A percentile compares a stretch with the other conserved stretches of the same genome.
These are phyloP conservation scores for Alternaria ventricosa DNA, from an alignment of 2,329 filamentous ascomycete species.

Conservation along the genomic window DNA sequence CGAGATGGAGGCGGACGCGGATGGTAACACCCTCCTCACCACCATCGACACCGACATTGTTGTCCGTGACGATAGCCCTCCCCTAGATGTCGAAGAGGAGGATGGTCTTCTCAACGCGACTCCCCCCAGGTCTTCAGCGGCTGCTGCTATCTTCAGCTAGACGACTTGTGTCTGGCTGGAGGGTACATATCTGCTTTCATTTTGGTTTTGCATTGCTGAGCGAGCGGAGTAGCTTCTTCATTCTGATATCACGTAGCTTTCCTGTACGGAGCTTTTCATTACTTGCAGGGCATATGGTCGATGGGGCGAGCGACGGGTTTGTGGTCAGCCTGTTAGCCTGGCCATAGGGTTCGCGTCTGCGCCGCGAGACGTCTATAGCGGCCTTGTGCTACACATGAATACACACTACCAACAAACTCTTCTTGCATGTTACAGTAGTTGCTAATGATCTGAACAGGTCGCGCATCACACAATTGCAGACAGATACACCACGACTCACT, in stretches of 20 bases:
- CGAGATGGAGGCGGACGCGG: neutral
- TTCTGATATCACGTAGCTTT: neutral
- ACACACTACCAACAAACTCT: too few species aligned
- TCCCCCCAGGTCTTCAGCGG: neutral
- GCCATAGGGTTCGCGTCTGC: neutral
- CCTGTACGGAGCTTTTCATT: neutral
- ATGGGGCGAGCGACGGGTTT: neutral
- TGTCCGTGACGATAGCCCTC: neutral
- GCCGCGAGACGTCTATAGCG: neutral
- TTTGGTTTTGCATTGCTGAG: neutral
- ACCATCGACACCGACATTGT: neutral
- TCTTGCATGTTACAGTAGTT: neutral
- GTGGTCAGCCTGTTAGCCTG: too few species aligned
- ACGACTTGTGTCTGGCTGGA: neutral
- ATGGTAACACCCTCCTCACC: neutral
- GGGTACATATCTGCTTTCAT: neutral
- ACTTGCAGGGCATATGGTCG: neutral
- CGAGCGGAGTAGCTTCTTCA: neutral
- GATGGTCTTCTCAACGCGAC: neutral
- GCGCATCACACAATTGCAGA: neutral
- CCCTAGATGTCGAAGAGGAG: neutral
- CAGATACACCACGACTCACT: accelerated
- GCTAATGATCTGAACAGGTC: neutral
- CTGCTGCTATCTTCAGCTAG: neutral
- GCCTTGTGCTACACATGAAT: neutral